phyloP scores from a whole-genome alignment of 805 yeast species.

The Wickerhamomyces tratensis region DNA sequence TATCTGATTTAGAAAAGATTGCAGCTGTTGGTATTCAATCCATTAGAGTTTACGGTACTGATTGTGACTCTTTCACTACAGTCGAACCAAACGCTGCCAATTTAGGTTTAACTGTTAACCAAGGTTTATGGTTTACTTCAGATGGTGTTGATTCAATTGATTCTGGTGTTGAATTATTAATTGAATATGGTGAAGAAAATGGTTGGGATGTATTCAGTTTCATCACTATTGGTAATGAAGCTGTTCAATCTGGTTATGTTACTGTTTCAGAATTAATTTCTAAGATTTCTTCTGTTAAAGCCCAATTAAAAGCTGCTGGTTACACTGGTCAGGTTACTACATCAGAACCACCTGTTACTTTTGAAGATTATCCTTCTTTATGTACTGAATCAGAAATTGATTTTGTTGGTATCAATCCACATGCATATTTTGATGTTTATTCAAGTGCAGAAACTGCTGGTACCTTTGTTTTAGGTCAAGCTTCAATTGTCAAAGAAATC shows the following conservation, averaged over 20 bases:
- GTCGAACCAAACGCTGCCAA: constrained; percentile 49
- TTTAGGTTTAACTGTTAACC: constrained; percentile 67
- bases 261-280: constrained; percentile 50
- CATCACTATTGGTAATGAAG: constrained; percentile 86
- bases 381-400: constrained; percentile 68
- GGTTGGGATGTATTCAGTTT: constrained; percentile 71
- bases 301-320: constrained; percentile 54
- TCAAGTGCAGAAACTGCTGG: constrained; percentile 65
- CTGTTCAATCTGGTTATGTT: constrained; percentile 53
- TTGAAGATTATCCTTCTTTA: constrained; percentile 49
- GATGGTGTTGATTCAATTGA: constrained; percentile 67
- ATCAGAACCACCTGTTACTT: constrained; percentile 83
- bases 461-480: constrained; percentile 55
- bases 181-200: constrained; percentile 38
- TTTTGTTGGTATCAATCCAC: constrained; percentile 79
- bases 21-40: constrained; percentile 49
- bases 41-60: constrained; percentile 80
- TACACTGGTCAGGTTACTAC: constrained; percentile 72
- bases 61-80: constrained; percentile 61
- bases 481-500: constrained; percentile 36
- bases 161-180: constrained; percentile 40
- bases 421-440: constrained; percentile 68
- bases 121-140: constrained; percentile 74
- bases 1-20: constrained; percentile 50
- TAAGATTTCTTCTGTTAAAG: constrained; percentile 58